phyloP scores from a whole-genome alignment of 2,329 filamentous ascomycete genomes.

The Trichophyton equinum region DNA sequence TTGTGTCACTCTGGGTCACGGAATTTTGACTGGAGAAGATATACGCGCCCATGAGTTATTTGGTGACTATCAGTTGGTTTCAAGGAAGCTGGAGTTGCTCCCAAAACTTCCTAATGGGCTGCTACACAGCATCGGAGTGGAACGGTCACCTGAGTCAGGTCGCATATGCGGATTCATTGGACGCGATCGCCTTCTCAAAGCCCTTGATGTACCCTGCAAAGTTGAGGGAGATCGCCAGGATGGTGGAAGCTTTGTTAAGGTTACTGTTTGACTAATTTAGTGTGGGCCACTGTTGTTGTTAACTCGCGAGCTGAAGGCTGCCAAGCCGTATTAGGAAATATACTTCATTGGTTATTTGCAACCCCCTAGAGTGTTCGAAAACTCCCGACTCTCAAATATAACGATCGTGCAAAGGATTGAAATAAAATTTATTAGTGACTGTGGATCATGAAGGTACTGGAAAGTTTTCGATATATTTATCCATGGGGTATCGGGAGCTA shows the following conservation, averaged over 20 bases:
- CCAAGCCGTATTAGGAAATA: not conserved
- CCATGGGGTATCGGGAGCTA: too few relatives aligned
- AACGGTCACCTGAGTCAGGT: conserved; percentile 29
- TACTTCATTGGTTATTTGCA: too few relatives aligned
- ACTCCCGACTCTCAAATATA: too few relatives aligned
- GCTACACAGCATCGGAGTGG: conserved; percentile 34
- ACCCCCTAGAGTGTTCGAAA: too few relatives aligned
- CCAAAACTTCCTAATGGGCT: conserved; percentile 32
- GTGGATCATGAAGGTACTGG: too few relatives aligned
- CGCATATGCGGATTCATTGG: conserved; percentile 17
- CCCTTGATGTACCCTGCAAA: not conserved
- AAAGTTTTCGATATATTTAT: too few relatives aligned
- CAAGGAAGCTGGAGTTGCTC: conserved; percentile 26
- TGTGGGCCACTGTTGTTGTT: too few relatives aligned
- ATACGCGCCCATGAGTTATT: conserved; percentile 44
- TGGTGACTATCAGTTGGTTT: conserved; percentile 39
- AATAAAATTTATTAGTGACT: too few relatives aligned
- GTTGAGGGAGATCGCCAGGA: not conserved
- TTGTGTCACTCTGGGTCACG: conserved; percentile 50
- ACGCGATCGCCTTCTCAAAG: not conserved
- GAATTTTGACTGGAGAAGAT: conserved; percentile 26
- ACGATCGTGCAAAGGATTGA: too few relatives aligned
- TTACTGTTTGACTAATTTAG: not conserved
- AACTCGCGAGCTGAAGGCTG: not conserved
- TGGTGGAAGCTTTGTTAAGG: not conserved